Percentiles rank a stretch among this genome's conserved stretches.
These are phyloP conservation scores for Lipomyces starkeyi DNA, from an alignment of 805 yeast species.

Conservation along the genomic window DNA sequence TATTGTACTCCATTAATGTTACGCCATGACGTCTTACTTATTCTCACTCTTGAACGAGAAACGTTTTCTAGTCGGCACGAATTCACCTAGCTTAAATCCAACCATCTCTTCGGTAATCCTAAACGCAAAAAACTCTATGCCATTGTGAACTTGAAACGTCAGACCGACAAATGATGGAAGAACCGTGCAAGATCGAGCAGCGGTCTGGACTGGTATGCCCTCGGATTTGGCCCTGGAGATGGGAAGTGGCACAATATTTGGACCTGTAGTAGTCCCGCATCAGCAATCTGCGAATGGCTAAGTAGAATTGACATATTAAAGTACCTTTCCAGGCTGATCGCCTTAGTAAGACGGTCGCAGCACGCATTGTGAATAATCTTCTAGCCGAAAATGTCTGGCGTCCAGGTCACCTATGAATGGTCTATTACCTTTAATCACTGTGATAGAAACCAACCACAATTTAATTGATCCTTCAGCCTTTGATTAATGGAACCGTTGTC, in stretches of 20 bases:
- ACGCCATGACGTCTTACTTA: not conserved
- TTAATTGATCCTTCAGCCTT: not conserved
- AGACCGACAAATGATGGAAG: slow-evolving; percentile 95
- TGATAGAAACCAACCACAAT: not conserved
- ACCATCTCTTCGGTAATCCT: slow-evolving; percentile 95
- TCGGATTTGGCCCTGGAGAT: slow-evolving; percentile 79
- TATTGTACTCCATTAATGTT: no score
- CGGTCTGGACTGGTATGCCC: slow-evolving; percentile 90
- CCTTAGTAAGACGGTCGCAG: slow-evolving; percentile 45
- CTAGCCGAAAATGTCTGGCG: not conserved
- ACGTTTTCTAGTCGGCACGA: slow-evolving; percentile 90
- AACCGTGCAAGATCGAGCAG: slow-evolving; percentile 92
- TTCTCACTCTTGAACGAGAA: slow-evolving; percentile 66
- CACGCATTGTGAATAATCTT: slow-evolving; percentile 42
- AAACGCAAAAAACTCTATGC: slow-evolving; percentile 88
- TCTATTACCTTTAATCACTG: not conserved
- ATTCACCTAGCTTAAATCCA: slow-evolving; percentile 93
- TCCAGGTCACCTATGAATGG: not conserved
- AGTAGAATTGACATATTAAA: not conserved
- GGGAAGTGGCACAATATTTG: slow-evolving; percentile 94
- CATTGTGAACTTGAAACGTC: slow-evolving; percentile 94
- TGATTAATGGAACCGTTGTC: not conserved
- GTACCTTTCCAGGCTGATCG: slow-evolving; percentile 54
- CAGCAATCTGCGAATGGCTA: not conserved
- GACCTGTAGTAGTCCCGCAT: slow-evolving; percentile 55